Evolutionary conservation across 2,329 filamentous ascomycete species (phyloP), one percentile per base, ranked within the genome.

Genomic region (Exophiala mesophila): DNA sequence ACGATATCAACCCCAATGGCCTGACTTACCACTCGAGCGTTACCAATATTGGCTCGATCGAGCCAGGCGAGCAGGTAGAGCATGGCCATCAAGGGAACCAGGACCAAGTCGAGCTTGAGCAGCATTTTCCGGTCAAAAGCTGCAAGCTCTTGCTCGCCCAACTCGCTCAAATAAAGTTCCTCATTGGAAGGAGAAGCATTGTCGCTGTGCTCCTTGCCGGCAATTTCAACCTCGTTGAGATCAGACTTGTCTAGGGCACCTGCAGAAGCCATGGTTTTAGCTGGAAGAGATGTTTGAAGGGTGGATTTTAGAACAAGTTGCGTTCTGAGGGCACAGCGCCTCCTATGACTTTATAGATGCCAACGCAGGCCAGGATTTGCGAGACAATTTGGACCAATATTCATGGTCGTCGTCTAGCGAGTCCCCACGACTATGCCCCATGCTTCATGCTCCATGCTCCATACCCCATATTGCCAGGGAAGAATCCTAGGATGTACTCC

Each of bases 11-110:
- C 7, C 12, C 29, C 16, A 17, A 7, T 13, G 29, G 13, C 15
- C 15, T 32, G 10, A 32, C 29, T 32, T 32, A 32, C 33, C 9
- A 36, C 33, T 5, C 33, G 16, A 7, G 33, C 33, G 13, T 36
- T 36, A 5, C 33, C 33, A 23, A 36, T 19, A 17, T 23, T 36
- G 13, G 16, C 17, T 17, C 33, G n/a, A 36, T 36, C 33, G 20
- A 68, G 48, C 30, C 68, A 68, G 1, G 61, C 65, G 13, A 70
- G 48, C 2, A 71, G 57, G 48, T 70, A 71, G 7, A 42, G 39
- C 29, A 17, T 32, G 12, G 29, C 29, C 29, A 32, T 32, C 7
- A 32, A 13, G 7, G 29, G 29, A 17, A 32, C 29, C 7, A 32
- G 10, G 16, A 32, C 7, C 7, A 13, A n/a, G 13, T 32, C 29